Base-by-base conservation (phyloP, 257 asterid species). In the Thymus quinquecostatus region DNA sequence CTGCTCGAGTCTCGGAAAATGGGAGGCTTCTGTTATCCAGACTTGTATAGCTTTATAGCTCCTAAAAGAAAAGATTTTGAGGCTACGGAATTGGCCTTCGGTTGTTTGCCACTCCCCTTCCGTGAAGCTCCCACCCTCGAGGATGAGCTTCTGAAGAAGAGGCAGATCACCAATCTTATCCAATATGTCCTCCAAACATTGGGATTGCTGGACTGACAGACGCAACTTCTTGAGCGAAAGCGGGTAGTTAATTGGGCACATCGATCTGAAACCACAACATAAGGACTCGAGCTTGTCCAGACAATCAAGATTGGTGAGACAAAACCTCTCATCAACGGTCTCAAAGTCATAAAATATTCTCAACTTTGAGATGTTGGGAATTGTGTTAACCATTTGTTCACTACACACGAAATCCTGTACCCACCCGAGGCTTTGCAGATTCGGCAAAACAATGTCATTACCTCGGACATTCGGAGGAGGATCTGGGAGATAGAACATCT, bases 21-120 rank as follows among this genome's bases (percentile, higher is more conserved):
- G n/a, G n/a, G n/a, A n/a, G n/a, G n/a, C n/a, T n/a, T n/a, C 74
- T 2, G 58, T 40, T 29, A 0, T 59, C 79, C 74, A 67, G 5
- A 10, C 4, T 13, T 34, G 13, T 12, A 59, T 62, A 48, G 10
- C 1, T 3, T 0, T 1, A 8, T 8, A 51, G 10, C 8, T 3
- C 9, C 1, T 1, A 47, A 47, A 4, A 10, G 3, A 0, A 3
- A 51, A 8, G 14, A 21, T n/a, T 13, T 51, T 51, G 4, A 59
- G 64, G 59, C 49, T 53, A 28, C 11, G 12, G 67, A 59, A 59
- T 21, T 58, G n/a, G n/a, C n/a, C n/a, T n/a, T n/a, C n/a, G n/a
- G n/a, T n/a, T n/a, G n/a, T n/a, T n/a, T n/a, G n/a, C 64, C 64
- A 59, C 28, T 10, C n/a, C 14, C 51, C 14, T 47, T 10, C n/a